Evolutionary conservation across 768 basidiomycete genomes (phyloP).

Genomic region (Naganishia vaughanmartiniae): DNA sequence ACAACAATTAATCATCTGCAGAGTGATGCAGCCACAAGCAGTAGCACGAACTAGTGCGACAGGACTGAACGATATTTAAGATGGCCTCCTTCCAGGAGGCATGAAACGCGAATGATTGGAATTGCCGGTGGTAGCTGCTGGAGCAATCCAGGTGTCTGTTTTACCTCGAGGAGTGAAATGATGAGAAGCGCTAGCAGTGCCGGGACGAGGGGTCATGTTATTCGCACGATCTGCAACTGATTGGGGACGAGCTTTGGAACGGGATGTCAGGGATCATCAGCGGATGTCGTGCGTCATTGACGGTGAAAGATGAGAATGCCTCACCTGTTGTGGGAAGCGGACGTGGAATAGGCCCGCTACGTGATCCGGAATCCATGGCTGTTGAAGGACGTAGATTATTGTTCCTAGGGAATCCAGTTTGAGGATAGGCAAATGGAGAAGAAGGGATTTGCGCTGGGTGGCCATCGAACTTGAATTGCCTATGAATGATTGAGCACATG

Average conservation of each 20-base stretch:
- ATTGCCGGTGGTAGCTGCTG: not conserved
- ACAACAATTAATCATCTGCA: not conserved
- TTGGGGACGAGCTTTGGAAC: conserved; percentile 2
- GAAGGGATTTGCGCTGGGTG: not conserved
- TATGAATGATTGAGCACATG: not conserved
- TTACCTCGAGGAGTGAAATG: conserved; percentile 3
- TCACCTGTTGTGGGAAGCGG: not conserved
- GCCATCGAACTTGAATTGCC: conserved; percentile 22
- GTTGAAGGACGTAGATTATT: not conserved
- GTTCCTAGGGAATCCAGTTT: not conserved
- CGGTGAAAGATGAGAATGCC: not conserved
- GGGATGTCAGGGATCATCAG: not conserved
- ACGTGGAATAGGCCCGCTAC: not conserved
- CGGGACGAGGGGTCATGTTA: not conserved
- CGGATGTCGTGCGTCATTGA: not conserved
- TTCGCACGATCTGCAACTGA: not conserved
- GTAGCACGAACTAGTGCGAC: not conserved
- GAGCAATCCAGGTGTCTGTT: conserved; percentile 7
- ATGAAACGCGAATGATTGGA: conserved; percentile 2
- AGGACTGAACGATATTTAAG: not conserved
- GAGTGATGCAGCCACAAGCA: not conserved
- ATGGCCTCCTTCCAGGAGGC: conserved; percentile 11
- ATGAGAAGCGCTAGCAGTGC: not conserved
- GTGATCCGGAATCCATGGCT: not conserved
- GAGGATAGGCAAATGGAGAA: not conserved